Base-by-base conservation (phyloP, 1,284 basidiomycete species). In the Sutorius eximius region DNA sequence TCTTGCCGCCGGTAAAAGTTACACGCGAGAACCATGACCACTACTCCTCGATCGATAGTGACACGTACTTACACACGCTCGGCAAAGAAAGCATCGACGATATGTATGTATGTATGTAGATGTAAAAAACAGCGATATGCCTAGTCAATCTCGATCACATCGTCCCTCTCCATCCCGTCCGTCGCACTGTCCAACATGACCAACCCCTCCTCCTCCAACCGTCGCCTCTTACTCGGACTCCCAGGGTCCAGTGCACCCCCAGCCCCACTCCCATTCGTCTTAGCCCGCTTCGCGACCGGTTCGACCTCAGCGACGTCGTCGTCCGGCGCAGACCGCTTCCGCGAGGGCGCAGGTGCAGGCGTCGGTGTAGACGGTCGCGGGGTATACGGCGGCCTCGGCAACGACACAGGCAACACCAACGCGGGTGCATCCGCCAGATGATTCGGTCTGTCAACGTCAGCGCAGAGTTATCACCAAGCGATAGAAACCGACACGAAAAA, bases 121-220 rank as follows among this genome's bases (percentile, higher is more conserved):
- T 27, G 24, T 5, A 3, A 6, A 27, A 27, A 27, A n/a, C n/a
- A n/a, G n/a, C n/a, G n/a, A n/a, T n/a, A n/a, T n/a, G n/a, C n/a
- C 73, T 65, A 80, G 64, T 84, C 82, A 60, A 85, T 80, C 59
- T 80, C 75, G 56, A 85, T 83, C 48, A 82, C 71, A 58, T 75
- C 73, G 33, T 82, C 82, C 43, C 79, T 77, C 15, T 80, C 79
- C 41, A 86, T 67, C 58, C 71, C 66, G 59, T 86, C 86, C 54
- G 79, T 73, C 30, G 73, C 75, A n/a, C 73, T 72, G 27, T 88
- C 86, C 66, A 91, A 68, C 61, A 89, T 60, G 36, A 91, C 68
- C 42, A 91, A 62, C 16, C 88, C 89, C 58, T 91, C 87, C 63
- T 87, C 83, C 49, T 91, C 88, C 53, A 90, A 64, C 57, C 74